Evolutionary conservation across 257 asterid species (phyloP), one percentile per base, ranked within the genome.

Genomic region (Jacaranda mimosifolia): DNA sequence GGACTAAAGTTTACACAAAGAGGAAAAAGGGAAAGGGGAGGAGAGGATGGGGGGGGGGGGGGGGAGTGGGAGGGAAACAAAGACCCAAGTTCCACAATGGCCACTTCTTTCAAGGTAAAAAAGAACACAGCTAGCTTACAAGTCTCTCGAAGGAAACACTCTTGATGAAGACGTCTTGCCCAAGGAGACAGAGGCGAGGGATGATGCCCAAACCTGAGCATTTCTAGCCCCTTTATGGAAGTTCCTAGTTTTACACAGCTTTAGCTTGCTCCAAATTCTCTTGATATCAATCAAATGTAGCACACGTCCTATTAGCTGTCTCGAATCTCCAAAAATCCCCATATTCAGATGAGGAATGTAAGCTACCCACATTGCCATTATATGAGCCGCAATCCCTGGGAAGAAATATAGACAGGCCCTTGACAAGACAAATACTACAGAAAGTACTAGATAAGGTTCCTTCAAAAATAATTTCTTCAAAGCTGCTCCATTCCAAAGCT

Each of bases 121-220:
- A 59, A 52, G 69, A 45, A 57, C 70, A 58, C 60, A 40, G 72
- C 63, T 72, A 17, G 68, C 69, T 85, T 58, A 83, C 73, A 75
- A 63, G 62, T 76, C 84, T 57, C 83, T 83, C 7, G 86, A 81
- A 75, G 84, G 69, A 65, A 87, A 80, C 63, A 82, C 69, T 82
- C 87, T 82, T 6, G 92, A 70, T 2, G 89, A 65, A 17, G 94
- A 83, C 0, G 94, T 65, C 83, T 89, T 81, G 49, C 94, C 93
- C 72, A 88, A 70, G 17, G 97, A 91, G 21, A 91, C 92, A 1
- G 95, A 89, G 17, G 97, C 88, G 78, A 92, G 77, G 14, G 96
- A 90, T 1, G 92, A 92, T 9, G 97, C 98, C 98, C 97, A 92
- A 55, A 91, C 96, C 76, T 87, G 83, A 62, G 96, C 96, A 77